Evolutionary conservation across 768 basidiomycete species (phyloP), one percentile per base, ranked within the genome.

Genomic region (Trametes gibbosa): DNA sequence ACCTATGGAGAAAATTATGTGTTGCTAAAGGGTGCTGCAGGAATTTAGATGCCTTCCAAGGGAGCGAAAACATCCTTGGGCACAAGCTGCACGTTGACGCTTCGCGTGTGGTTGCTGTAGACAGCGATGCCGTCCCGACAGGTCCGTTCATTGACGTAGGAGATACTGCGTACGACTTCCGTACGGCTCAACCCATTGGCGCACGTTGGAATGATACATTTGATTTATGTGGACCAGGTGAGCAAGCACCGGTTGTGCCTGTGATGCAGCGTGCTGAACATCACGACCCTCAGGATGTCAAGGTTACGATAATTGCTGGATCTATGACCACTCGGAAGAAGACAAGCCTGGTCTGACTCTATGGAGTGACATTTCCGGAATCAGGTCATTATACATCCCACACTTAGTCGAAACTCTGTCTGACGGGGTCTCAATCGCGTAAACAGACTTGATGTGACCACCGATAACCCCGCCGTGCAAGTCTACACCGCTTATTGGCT

Each of bases 31-130:
- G 19, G 45, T 2, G 23, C 12, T 13, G 45, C 43, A 80, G 79
- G 78, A 83, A 83, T 61, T 71, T 83, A 14, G 80, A 83, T 59
- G 81, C 79, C 2, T 83, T 80, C 70, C 75, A 80, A 65, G 71
- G 77, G 27, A 75, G 73, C 29, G 65, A 72, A 40, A 56, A 69
- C 58, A 72, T 56, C 69, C 72, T 59, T 58, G 64, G 54, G 3
- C 68, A 73, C 61, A 50, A 62, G 37, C 56, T 70, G 7, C 70
- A 66, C 24, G 59, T 73, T 14, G 64, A 68, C 42, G 56, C 61
- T 13, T 67, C 68, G 5, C 57, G 63, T 5, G 75, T 77, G n/a
- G 72, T 79, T n/a, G 76, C 70, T 2, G 67, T 75, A 0, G 74
- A 79, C 52, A 66, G 70, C 7, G 68, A 74, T 45, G 69, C 70